Evolutionary conservation across 2,329 filamentous ascomycete genomes (phyloP), one percentile per base, ranked within the genome.

Genomic region (Trichoderma cornu-damae): DNA sequence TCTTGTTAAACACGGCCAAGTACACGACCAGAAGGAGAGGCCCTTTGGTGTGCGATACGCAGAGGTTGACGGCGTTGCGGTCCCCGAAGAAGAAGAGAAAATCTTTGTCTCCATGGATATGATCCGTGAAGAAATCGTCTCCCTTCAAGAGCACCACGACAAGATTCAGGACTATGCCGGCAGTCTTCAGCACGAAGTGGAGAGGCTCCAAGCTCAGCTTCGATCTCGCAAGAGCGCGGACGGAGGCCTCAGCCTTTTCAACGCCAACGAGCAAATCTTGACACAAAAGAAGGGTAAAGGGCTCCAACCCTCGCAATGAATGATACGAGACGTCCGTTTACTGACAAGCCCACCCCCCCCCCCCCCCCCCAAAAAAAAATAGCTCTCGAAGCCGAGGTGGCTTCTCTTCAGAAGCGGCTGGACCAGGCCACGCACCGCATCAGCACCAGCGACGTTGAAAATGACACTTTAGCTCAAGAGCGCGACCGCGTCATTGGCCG

Each of bases 401-500:
- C 81, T 46, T 77, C 82, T 18, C 72, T 88, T 35, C 81, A 86
- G 64, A 74, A 78, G 6, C 83, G 81, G 14, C 73, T 89, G 1
- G 83, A 87, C 59, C 78, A 85, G 61, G 77, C 81, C 35, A 83
- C 84, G 55, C 81, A 81, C 43, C 86, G 86, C 65, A 74, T 81
- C 22, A 82, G 79, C 60, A 76, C 83, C n/a, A 77, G 79, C 34
- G 83, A 87, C 50, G 83, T 85, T 52, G 80, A 84, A 60, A 84
- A 81, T 59, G 81, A 86, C 60, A 80, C 83, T 3, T 71, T 88
- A 40, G 77, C 78, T 3, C 77, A 81, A 28, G 87, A 89, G 69
- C 80, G 84, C 28, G 85, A 89, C 62, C 82, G 83, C 46, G 80
- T 86, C 35, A 75, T 87, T 48, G 78, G 78, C 51, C 85, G 86